Conservation (phyloP, 768 basidiomycete genomes). For the Xerocomellus chrysenteron region DNA sequence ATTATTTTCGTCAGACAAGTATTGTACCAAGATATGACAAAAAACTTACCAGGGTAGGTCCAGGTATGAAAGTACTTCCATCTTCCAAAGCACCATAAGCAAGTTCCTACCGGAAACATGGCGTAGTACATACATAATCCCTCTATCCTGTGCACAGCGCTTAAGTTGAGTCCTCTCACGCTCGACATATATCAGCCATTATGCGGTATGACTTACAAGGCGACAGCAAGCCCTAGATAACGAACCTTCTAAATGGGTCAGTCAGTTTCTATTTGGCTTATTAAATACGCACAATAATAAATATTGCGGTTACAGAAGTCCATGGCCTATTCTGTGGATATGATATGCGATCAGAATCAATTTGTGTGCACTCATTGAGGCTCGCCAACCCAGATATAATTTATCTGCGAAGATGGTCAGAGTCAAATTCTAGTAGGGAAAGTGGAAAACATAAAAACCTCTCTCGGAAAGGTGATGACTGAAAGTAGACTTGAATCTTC, state of each 20-base stretch:
- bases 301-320: constrained; percentile 12
- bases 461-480: constrained; percentile 19
- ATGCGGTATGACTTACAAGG: constrained; percentile 6
- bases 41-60: constrained; percentile 10
- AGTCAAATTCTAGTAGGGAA: background rate
- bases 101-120: background rate
- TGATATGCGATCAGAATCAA: background rate
- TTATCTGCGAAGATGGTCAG: constrained; percentile 10
- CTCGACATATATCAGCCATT: background rate
- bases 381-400: constrained; percentile 19
- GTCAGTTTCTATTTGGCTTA: background rate
- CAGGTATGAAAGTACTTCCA: constrained; percentile 18
- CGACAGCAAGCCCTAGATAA: constrained; percentile 11
- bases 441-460: constrained; percentile 6
- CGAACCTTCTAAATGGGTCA: constrained; percentile 15
- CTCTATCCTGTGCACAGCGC: background rate
- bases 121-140: constrained; percentile 7
- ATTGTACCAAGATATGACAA: background rate
- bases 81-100: constrained; percentile 11
- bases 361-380: background rate
- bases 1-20: background rate
- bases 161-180: background rate
- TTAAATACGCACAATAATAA: constrained; percentile 16
- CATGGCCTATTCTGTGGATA: constrained; percentile 15
- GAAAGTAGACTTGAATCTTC: background rate